Conservation (phyloP, 176 grass and related monocot genomes). For the Juncus effusus region DNA sequence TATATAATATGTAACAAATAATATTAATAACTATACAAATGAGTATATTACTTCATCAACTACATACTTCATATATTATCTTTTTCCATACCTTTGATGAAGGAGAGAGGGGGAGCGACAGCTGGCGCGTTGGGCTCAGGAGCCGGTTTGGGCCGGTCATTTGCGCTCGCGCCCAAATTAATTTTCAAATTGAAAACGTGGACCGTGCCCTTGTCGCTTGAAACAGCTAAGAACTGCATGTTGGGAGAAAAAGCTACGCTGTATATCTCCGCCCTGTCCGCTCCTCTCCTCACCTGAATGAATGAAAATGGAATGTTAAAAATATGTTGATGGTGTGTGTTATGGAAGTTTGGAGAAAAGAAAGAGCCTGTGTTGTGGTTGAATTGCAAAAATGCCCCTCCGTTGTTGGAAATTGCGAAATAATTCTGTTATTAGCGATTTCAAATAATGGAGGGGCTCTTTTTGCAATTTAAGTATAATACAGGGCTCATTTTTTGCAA, state of each 20-base stretch:
- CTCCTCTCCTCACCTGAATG: slow-evolving; percentile 68
- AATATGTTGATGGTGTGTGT: too few relatives aligned
- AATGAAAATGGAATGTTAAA: neutral
- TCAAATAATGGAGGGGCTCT: too few relatives aligned
- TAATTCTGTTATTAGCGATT: too few relatives aligned
- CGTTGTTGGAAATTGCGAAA: too few relatives aligned
- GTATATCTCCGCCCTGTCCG: slow-evolving; percentile 58
- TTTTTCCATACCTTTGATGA: slow-evolving; percentile 53
- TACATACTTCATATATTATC: too few relatives aligned
- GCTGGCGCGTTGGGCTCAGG: slow-evolving; percentile 38
- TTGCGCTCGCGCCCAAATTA: slow-evolving; percentile 40
- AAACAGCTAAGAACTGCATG: slow-evolving; percentile 61
- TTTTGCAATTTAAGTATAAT: too few relatives aligned
- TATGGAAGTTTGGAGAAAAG: too few relatives aligned
- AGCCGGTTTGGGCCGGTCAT: slow-evolving; percentile 54
- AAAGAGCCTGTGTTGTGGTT: too few relatives aligned
- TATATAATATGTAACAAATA: neutral
- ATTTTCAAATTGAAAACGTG: slow-evolving; percentile 82
- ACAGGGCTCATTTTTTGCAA: too few relatives aligned
- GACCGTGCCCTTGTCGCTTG: slow-evolving; percentile 74
- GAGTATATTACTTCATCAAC: neutral
- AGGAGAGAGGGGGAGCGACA: slow-evolving; percentile 68
- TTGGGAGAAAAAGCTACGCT: slow-evolving; percentile 66
- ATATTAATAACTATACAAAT: neutral
- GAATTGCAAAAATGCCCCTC: too few relatives aligned